Base-by-base conservation (phyloP, 768 basidiomycete genomes). In the Auriscalpium vulgare region DNA sequence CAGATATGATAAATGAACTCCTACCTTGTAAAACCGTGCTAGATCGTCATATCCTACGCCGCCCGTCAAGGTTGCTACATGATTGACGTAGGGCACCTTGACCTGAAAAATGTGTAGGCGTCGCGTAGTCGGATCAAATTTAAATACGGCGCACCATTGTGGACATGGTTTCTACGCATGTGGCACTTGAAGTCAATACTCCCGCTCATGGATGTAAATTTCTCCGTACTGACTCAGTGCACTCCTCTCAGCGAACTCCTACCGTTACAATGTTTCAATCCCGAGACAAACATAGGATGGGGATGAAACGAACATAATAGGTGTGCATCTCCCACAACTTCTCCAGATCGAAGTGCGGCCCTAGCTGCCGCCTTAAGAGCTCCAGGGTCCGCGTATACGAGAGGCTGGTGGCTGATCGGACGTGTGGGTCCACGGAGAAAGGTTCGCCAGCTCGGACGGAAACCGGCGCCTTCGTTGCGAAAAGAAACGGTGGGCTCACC, bases 291-390 rank as follows among this genome's bases (percentile, higher is more conserved):
- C 14, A 16, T 35, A 43, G 6, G 23, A 13, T 14, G 37, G 34
- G 13, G 38, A 53, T 16, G 19, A 9, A 46, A 47, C 65, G 61
- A 53, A 76, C 75, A 59, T 75, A 78, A 60, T 71, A 70, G 9
- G 74, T 76, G 55, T 78, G 77, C 62, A 66, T 71, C 54, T 76
- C 74, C 75, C 77, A 79, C 13, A 77, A 61, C 55, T 69, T 68
- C 66, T 79, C 78, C 4, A 78, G 66, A 49, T 75, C 68, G 54
- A 72, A 75, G 60, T 70, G 68, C 45, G 78, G 78, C 0, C 78
- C 78, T 23, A 76, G 56, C 46, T 69, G 58, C 40, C 66, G 64
- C 47, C 68, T 67, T 34, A 74, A 64, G 29, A 70, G 62, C 53
- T 68, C 71, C 21, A 76, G 65, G 40, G 73, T 74, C 16, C 75